Evolutionary conservation across 2,329 filamentous ascomycete genomes (phyloP), one percentile per base, ranked within the genome.

Genomic region (Cladosporium sphaerospermum): DNA sequence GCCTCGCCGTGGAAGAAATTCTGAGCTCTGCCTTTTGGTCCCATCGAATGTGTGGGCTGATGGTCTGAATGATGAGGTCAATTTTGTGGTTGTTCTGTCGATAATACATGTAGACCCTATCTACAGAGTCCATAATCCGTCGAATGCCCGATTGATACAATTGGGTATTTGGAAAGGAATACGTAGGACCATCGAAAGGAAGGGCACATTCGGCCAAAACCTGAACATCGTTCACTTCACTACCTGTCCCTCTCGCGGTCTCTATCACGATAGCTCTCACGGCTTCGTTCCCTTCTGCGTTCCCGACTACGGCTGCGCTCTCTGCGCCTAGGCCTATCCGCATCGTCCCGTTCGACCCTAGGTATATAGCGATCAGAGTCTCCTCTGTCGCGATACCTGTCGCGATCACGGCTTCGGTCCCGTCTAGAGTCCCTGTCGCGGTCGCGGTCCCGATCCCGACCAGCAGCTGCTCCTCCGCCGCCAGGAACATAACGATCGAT

Each of bases 401-500:
- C 48, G 10, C 62, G 56, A 43, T 72, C 66, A 11, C 67, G 53
- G 18, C 59, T 52, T 7, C 55, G 54, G 44, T 53, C 51, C 8
- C 51, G 34, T 9, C 62, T 59, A 33, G 56, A 49, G 7, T 61
- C 63, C 40, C 55, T 53, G 9, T 65, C 64, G 8, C 62, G 46
- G 9, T 63, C 65, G 6, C 69, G 64, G 10, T 67, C 11, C 18
- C 64, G 8, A 64, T 58, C 41, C 42, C 44, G 55, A 42, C 45
- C 51, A 43, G 43, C 40, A 34, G 48, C 42, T 40, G 47, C 59
- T 28, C 67, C 65, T 23, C 69, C 66, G 31, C 67, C 65, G 19
- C 69, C 66, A 42, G 70, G 70, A 4, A 71, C 63, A 53, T 71
- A 72, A 6, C 70, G 64, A 60, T 73, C 70, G 42, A 72, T 71